These are phyloP conservation scores for Candida krabiensis DNA, from an alignment of 805 yeast species.

Conservation along the genomic window DNA sequence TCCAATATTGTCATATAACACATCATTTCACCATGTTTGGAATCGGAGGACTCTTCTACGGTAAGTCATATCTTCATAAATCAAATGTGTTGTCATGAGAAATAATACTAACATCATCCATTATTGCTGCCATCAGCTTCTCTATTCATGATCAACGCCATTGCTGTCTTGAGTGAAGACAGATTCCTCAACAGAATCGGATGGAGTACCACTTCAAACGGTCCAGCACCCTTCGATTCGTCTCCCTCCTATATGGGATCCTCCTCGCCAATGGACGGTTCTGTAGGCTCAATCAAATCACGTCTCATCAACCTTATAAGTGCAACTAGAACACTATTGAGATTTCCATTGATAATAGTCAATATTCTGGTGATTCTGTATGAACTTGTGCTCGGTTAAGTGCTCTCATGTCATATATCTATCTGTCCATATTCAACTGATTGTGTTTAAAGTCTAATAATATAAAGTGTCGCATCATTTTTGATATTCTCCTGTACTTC, in stretches of 20 bases:
- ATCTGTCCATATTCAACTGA: too few relatives aligned
- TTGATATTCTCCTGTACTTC: too few relatives aligned
- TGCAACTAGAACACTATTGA: conserved; percentile 57
- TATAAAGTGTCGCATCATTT: too few relatives aligned
- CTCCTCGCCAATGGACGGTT: conserved; percentile 15
- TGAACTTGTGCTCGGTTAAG: conserved; percentile 50
- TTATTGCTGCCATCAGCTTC: conserved; percentile 32
- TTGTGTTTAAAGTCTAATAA: too few relatives aligned
- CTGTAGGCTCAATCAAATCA: conserved; percentile 36
- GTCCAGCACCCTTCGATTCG: conserved; percentile 13
- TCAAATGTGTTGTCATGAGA: neutral
- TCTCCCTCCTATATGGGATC: conserved; percentile 17
- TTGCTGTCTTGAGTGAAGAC: conserved; percentile 62
- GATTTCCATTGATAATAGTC: conserved; percentile 55
- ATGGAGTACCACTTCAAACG: conserved; percentile 36
- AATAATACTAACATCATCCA: conserved; percentile 13
- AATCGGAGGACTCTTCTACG: conserved; percentile 52
- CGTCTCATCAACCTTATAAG: conserved; percentile 53
- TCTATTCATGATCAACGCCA: conserved; percentile 52
- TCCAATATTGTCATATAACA: too few relatives aligned
- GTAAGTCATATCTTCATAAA: too few relatives aligned
- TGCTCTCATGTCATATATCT: too few relatives aligned
- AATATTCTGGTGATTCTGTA: conserved; percentile 52
- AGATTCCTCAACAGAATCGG: conserved; percentile 51
- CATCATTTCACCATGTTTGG: conserved; percentile 58